Evolutionary conservation across 2,329 filamentous ascomycete species (phyloP), one percentile per base, ranked within the genome.

Genomic region (Lojkania enalia): DNA sequence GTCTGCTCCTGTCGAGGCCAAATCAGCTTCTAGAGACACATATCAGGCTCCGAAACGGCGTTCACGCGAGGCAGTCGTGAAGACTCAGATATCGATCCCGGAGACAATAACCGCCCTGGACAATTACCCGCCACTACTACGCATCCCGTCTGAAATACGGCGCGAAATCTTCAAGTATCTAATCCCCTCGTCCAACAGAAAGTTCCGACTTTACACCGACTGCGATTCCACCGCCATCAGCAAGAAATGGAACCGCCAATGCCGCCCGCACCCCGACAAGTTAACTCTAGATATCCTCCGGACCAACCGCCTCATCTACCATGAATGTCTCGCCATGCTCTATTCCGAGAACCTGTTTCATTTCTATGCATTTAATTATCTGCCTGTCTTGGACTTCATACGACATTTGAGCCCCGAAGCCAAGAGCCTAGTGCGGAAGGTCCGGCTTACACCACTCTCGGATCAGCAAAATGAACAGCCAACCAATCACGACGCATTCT

Each of bases 171-270:
- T 69, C 43, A 57, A 63, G 57, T 67, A 69, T 52, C 54, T 71
- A 25, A 52, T 71, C 12, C 68, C 68, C 4, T 65, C 62, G 19
- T 65, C 64, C 12, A 65, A 66, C 46, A 72, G 69, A 29, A 70
- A 74, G 15, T 73, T 77, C 46, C 66, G 74, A 11, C 64, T 78
- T 47, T 72, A 73, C 55, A 76, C 73, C 21, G 67, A 74, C 53
- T 71, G 71, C 49, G 68, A 72, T 18, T 54, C 68, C 5, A 64
- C 55, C 14, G 59, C 58, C 7, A 54, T 76, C 39, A 70, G 67
- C 52, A 64, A 64, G 42, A 67, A 63, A 40, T 69, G 62, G 62
- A 69, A 67, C 42, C 58, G 59, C 37, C 61, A 66, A 40, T 63
- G 60, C 46, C 59, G 59, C 18, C 63, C 65, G 11, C 63, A 67